Evolutionary conservation across 148 eudicot genomes (phyloP), one percentile per base, ranked within the genome.

Genomic region (Salicornia ramosissima): DNA sequence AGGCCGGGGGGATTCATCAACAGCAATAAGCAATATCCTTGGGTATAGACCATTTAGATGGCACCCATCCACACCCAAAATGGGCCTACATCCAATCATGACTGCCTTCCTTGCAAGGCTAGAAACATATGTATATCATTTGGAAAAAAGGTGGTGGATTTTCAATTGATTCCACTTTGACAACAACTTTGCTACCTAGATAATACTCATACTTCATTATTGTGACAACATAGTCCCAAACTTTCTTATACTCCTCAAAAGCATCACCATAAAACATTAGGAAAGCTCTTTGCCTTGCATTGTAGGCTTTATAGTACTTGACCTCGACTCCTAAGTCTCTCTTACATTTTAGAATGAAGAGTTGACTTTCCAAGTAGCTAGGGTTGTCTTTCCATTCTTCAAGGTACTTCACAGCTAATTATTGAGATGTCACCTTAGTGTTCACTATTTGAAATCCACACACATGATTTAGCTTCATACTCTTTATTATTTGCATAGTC

Each of bases 81-180:
- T 42, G 5, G 68, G 68, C 68, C 54, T 65, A 8, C 68, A 42
- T 4, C 59, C 47, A 15, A n/a, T 10, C 31, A 18, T 11, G 25
- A 71, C n/a, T n/a, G 62, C 2, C 68, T 5, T 65, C 36, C 18
- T 65, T 65, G 22, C 68, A 65, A 26, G 68, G 42, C 16, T 65
- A 24, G 0, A 65, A 14, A 13, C 68, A 65, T 11, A 65, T 46
- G 22, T 65, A 65, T 24, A 65, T 25, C 16, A 53, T 65, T 14
- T 65, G 68, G 28, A 65, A 65, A 1, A 13, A 1, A 0, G 68
- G 54, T 22, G 31, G 53, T 6, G 53, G 53, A 1, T 65, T 46
- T 8, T 43, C 36, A 24, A 65, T 16, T 2, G n/a, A 31, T 2
- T 15, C 54, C 19, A 42, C 52, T 18, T 28, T 42, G 3, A 65